phyloP scores from a whole-genome alignment of 2,329 filamentous ascomycete species.

The Coleophoma cylindrospora region DNA sequence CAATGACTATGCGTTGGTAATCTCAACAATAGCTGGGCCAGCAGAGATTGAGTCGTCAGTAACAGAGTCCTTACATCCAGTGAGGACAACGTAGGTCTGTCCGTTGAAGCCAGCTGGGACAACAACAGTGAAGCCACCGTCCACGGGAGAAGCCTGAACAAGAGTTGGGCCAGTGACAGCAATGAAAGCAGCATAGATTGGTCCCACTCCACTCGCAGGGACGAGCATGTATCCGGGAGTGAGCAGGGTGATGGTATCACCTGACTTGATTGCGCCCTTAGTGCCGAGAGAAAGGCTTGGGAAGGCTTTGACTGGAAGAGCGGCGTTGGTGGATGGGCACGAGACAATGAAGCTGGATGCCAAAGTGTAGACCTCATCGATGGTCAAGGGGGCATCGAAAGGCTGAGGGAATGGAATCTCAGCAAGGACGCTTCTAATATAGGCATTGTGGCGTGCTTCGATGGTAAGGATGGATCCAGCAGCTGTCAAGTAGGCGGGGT shows the following conservation, averaged over 20 bases:
- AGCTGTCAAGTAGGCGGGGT: conserved; percentile 52
- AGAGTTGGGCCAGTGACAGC: conserved; percentile 32
- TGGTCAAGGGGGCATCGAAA: conserved; percentile 53
- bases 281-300: conserved; percentile 35
- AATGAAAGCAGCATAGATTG: conserved; percentile 32
- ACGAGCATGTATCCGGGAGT: conserved; percentile 18
- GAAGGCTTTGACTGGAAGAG: conserved; percentile 55
- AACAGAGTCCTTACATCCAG: conserved; percentile 26
- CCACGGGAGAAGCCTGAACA: conserved; percentile 16
- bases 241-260: conserved; percentile 18
- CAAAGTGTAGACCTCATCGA: conserved; percentile 59
- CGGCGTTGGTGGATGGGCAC: conserved; percentile 47
- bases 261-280: conserved; percentile 11
- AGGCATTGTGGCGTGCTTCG: conserved; percentile 60
- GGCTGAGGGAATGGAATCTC: conserved; percentile 51
- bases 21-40: conserved; percentile 27
- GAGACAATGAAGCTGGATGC: conserved; percentile 55
- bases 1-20: conserved; percentile 9
- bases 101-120: conserved; percentile 30
- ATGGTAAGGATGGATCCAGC: conserved; percentile 60
- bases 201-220: conserved; percentile 12
- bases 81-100: conserved; percentile 34
- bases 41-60: conserved; percentile 31
- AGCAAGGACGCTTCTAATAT: conserved; percentile 45
- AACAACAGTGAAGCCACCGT: conserved; percentile 19